phyloP scores from a whole-genome alignment of 163 green algal genomes.

The Chloromonas sp. region DNA sequence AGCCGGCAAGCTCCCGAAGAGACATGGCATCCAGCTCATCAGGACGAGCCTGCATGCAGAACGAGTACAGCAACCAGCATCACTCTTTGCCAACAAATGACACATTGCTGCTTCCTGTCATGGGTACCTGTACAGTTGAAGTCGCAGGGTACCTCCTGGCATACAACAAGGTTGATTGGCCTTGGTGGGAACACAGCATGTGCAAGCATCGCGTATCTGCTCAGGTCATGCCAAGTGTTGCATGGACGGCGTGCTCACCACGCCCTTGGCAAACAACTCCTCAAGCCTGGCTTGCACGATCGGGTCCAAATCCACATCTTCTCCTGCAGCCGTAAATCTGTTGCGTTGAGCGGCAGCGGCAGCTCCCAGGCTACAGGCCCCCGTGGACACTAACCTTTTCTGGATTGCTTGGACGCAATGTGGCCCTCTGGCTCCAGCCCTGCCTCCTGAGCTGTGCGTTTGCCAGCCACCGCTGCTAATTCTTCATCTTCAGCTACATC shows the following conservation, averaged over 20 bases:
- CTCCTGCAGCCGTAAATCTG: not conserved
- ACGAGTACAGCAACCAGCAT: not conserved
- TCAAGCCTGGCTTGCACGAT: not conserved
- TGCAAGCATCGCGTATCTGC: no score
- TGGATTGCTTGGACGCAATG: not conserved
- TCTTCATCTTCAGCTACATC: not conserved
- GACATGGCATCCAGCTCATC: not conserved
- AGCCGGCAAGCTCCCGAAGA: not conserved
- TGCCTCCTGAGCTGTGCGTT: not conserved
- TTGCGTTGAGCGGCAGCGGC: not conserved
- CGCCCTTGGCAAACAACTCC: not conserved
- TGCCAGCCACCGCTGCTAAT: not conserved
- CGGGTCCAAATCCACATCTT: not conserved
- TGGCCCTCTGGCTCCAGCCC: not conserved
- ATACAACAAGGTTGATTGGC: no score
- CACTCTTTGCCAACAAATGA: not conserved
- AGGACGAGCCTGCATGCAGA: not conserved
- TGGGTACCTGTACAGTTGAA: no score
- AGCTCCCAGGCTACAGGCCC: no score
- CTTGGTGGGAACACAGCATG: no score
- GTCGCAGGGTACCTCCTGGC: no score
- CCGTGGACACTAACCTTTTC: not conserved
- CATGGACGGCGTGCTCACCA: not conserved
- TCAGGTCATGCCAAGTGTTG: no score
- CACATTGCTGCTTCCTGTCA: not conserved